Evolutionary conservation across 2,329 filamentous ascomycete genomes (phyloP).

Genomic region (Nigrospora oryzae): DNA sequence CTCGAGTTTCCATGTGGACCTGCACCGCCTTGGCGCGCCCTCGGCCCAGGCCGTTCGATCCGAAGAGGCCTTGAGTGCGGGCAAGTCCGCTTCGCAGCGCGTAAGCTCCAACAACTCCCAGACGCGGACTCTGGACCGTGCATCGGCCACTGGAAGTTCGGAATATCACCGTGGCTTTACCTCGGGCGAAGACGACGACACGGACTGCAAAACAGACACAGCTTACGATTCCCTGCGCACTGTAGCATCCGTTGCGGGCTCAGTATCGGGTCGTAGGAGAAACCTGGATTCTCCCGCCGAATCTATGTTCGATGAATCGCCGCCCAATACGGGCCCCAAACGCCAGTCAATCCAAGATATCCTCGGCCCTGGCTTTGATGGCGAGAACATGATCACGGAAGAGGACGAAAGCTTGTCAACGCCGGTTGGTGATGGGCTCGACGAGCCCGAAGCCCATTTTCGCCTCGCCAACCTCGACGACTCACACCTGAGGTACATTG

Average conservation of each 20-base stretch:
- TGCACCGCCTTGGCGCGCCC: slow-evolving; percentile 35
- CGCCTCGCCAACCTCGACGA: slow-evolving; percentile 10
- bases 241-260: slow-evolving; percentile 34
- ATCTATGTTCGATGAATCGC: slow-evolving; percentile 75
- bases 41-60: slow-evolving; percentile 24
- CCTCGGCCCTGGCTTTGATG: slow-evolving; percentile 45
- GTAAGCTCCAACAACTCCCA: slow-evolving; percentile 18
- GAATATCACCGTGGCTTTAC: slow-evolving; percentile 59
- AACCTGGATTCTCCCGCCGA: slow-evolving; percentile 65
- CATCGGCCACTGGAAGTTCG: slow-evolving; percentile 60
- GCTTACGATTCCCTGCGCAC: slow-evolving; percentile 72
- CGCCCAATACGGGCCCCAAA: slow-evolving; percentile 49
- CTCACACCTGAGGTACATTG: slow-evolving; percentile 9
- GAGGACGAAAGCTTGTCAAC: slow-evolving; percentile 51
- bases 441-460: slow-evolving; percentile 17
- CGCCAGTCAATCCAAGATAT: slow-evolving; percentile 52
- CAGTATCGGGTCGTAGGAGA: slow-evolving; percentile 55
- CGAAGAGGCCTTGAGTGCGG: slow-evolving; percentile 8
- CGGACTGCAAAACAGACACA: slow-evolving; percentile 71
- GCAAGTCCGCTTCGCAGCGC: slow-evolving; percentile 11
- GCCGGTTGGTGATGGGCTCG: slow-evolving; percentile 33
- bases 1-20: slow-evolving; percentile 47
- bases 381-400: slow-evolving; percentile 49
- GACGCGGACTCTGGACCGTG: slow-evolving; percentile 36
- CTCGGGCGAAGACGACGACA: slow-evolving; percentile 69